Evolutionary conservation across 768 basidiomycete species (phyloP).

Genomic region (Mycena maculata): DNA sequence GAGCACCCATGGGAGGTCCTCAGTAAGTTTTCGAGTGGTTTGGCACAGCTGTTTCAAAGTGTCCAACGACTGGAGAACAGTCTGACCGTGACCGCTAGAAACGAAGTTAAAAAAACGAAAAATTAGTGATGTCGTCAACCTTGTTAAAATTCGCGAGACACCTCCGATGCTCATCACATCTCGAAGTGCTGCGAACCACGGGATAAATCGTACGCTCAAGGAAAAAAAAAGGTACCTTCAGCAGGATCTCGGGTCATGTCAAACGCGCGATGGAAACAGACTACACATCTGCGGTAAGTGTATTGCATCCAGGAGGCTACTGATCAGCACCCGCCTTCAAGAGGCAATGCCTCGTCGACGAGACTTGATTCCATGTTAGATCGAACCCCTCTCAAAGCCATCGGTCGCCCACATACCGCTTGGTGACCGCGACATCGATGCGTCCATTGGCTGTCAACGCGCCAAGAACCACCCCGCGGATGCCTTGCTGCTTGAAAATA

Average conservation of each 20-base stretch:
- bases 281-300: constrained; percentile 14
- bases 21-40: constrained; percentile 48
- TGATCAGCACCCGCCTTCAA: constrained; percentile 29
- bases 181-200: constrained; percentile 52
- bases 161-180: constrained; percentile 68
- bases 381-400: neutral
- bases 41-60: constrained; percentile 55
- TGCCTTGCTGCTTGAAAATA: constrained; percentile 65
- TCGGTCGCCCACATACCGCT: constrained; percentile 53
- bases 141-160: constrained; percentile 83
- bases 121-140: constrained; percentile 53
- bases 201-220: neutral
- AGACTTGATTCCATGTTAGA: constrained; percentile 25
- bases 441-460: constrained; percentile 66
- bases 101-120: neutral
- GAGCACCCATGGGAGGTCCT: constrained; percentile 53
- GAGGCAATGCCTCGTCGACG: constrained; percentile 36
- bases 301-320: neutral
- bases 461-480: constrained; percentile 77
- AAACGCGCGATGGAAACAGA: constrained; percentile 47
- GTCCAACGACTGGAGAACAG: constrained; percentile 55
- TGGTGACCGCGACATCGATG: constrained; percentile 70
- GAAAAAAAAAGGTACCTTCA: constrained; percentile 59
- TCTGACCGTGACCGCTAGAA: constrained; percentile 63
- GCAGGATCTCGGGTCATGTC: constrained; percentile 66